Evolutionary conservation across 768 basidiomycete genomes (phyloP), one percentile per base, ranked within the genome.

Genomic region (Royoungia palumana): DNA sequence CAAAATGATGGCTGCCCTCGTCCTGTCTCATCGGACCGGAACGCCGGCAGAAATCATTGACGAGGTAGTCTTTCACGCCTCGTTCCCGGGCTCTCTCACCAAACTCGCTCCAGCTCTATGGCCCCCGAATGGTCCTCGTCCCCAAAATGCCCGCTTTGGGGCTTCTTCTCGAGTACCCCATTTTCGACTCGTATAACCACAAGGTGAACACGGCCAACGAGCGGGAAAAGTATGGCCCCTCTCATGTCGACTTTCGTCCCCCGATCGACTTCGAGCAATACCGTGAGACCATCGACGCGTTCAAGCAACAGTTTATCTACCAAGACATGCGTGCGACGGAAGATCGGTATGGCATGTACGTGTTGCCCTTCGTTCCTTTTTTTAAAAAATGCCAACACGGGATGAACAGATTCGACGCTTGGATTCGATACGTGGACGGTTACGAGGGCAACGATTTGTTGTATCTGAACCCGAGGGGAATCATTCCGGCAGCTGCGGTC

Each of bases 61-160:
- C 51, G 84, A 90, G 70, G 89, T 85, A 63, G 9, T 53, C 32
- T 28, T 36, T 14, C 41, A 1, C 50, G 28, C 37, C 34, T 32
- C 14, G 16, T 21, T 32, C 5, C 32, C 19, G 11, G 30, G 2
- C 11, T n/a, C 13, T n/a, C 16, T n/a, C 9, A 35, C 46, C 50
- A 21, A 54, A 14, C 16, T n/a, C 24, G 6, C 11, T 30, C 41
- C 38, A 85, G 90, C 75, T 92, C 14, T 98, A 89, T 59, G 86
- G 85, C 2, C 83, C 87, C 4, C 78, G 81, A 14, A 72, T 73
- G 35, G 88, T 94, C 30, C 81, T 89, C 62, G 79, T 97, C 19
- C 96, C 96, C 16, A 97, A 95, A 71, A 95, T 97, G 74, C 96
- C 96, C 12, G 87, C 94, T 2, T 77, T 99, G 16, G 96, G 96